Evolutionary conservation across 2,329 filamentous ascomycete genomes (phyloP).

Genomic region (Pseudogymnoascus sp.): DNA sequence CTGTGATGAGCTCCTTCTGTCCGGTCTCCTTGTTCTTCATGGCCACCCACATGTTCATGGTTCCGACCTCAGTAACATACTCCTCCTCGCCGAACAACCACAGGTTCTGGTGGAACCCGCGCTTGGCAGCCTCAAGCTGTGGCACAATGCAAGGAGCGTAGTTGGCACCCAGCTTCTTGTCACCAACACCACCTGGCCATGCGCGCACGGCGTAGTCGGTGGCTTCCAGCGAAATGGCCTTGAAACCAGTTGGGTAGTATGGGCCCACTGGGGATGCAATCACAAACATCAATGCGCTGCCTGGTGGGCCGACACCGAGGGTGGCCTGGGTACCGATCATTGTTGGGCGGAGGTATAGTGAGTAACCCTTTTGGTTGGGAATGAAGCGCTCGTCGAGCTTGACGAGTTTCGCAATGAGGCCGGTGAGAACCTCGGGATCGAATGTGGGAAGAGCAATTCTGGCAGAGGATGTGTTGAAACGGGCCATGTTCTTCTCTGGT

Average conservation of each 20-base stretch:
- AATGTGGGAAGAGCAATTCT: conserved; percentile 92
- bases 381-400: conserved; percentile 84
- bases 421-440: conserved; percentile 61
- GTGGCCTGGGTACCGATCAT: conserved; percentile 96
- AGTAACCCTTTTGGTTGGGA: conserved; percentile 78
- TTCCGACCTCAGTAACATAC: conserved; percentile 93
- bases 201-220: conserved; percentile 95
- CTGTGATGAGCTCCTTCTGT: conserved; percentile 86
- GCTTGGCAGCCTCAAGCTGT: conserved; percentile 80
- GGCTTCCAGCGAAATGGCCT: conserved; percentile 88
- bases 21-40: conserved; percentile 80
- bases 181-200: conserved; percentile 94
- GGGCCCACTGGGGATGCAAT: conserved; percentile 95
- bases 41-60: conserved; percentile 95
- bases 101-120: conserved; percentile 95
- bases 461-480: conserved; percentile 82
- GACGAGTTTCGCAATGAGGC: conserved; percentile 72
- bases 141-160: conserved; percentile 99
- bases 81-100: conserved; percentile 97
- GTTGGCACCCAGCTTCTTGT: conserved; percentile 98
- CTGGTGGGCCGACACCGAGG: conserved; percentile 84
- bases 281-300: conserved; percentile 83
- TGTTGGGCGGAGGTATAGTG: conserved; percentile 88
- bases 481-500: conserved; percentile 91
- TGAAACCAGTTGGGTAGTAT: conserved; percentile 98